Conservation (phyloP, 495 filamentous ascomycete species). For the Hypomontagnella monticulosa region DNA sequence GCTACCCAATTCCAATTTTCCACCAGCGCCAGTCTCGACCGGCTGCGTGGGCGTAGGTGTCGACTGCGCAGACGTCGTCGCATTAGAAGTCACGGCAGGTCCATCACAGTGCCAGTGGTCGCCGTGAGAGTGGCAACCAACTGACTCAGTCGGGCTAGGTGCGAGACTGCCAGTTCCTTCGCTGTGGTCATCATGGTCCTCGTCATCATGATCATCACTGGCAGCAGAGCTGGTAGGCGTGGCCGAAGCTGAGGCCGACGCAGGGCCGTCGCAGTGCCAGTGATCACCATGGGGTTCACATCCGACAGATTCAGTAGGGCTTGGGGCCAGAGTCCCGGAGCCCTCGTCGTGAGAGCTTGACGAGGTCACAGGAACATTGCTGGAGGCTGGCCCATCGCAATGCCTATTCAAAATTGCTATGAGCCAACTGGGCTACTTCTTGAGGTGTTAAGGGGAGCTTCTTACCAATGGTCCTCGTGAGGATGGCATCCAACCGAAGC, state of each 20-base stretch:
- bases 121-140: slow-evolving; percentile 49
- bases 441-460: not conserved
- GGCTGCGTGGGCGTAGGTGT: not conserved
- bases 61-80: not conserved
- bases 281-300: slow-evolving; percentile 52
- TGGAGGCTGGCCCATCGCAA: slow-evolving; percentile 46
- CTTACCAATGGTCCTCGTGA: slow-evolving; percentile 52
- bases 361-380: slow-evolving; percentile 4
- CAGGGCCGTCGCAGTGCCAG: slow-evolving; percentile 50
- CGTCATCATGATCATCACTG: not conserved
- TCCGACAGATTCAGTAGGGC: slow-evolving; percentile 49
- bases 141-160: slow-evolving; percentile 50
- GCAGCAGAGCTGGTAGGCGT: not conserved
- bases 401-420: slow-evolving; percentile 34
- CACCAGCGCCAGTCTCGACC: slow-evolving; percentile 4
- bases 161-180: slow-evolving; percentile 33
- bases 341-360: slow-evolving; percentile 28
- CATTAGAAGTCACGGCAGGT: slow-evolving; percentile 6
- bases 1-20: slow-evolving; percentile 9
- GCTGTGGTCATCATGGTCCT: slow-evolving; percentile 1
- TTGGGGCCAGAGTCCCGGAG: slow-evolving; percentile 37
- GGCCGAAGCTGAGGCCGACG: not conserved
- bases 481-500: slow-evolving; percentile 49
- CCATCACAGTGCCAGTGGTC: slow-evolving; percentile 56
- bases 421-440: not conserved